Evolutionary conservation across 495 filamentous ascomycete species (phyloP), one percentile per base, ranked within the genome.

Genomic region (Aspergillus nidulans): DNA sequence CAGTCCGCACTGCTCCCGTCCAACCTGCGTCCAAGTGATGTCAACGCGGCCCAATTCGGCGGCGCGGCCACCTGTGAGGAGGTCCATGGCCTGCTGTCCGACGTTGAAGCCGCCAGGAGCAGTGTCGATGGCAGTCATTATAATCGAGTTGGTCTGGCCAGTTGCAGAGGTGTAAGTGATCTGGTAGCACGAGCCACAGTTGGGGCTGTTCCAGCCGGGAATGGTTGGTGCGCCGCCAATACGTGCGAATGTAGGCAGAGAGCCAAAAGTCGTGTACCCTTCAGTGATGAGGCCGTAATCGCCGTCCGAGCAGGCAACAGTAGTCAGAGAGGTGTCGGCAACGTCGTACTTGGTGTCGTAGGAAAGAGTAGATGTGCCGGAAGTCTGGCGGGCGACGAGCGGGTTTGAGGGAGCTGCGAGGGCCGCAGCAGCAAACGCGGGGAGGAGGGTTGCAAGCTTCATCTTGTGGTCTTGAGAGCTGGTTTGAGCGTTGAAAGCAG

Each of bases 181-280:
- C 42, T 69, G 49, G 72, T 84, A 92, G 77, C 88, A 92, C 9
- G 79, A 80, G 51, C 89, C 88, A 71, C 89, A 92, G 57, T 71
- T 72, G 15, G 63, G 32, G 55, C 65, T 72, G 78, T 85, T 74
- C 83, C 81, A 87, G 32, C 78, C 81, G 3, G 65, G 59, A 19
- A 91, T 75, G 23, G 80, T 81, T 28, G 75, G 72, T 1, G 78
- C 72, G 49, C 82, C 87, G n/a, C 84, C 87, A 55, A 91, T 81
- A 61, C 74, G 68, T 1, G 81, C 77, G 73, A 83, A 88, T 8
- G 46, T 53, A 0, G 78, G 78, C 49, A 89, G 56, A 10, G 73
- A 64, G 19, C 74, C 74, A 49, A 91, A 79, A 26, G 85, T 83
- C 56, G 84, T 82, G 67, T 85, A 85, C 36, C 53, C 53, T 63